Percentiles rank a stretch among this genome's conserved stretches.
Evolutionary conservation across 1,284 basidiomycete genomes (phyloP).

Genomic region (Boletellus dicymbophilus): DNA sequence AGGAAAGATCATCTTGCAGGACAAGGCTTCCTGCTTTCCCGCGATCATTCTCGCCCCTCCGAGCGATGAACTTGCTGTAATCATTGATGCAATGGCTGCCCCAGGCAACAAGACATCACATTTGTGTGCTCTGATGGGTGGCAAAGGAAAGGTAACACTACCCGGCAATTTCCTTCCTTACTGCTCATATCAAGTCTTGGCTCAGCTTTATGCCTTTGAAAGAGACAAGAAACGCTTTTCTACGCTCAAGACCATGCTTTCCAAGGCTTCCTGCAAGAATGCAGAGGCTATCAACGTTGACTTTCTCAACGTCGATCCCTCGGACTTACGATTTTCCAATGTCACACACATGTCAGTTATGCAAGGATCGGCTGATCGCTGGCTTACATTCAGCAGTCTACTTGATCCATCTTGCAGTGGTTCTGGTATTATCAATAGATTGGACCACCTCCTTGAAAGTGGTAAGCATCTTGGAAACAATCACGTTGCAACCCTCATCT

Average conservation of each 20-base stretch:
- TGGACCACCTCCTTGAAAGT: conserved; percentile 81
- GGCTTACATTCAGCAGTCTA: conserved; percentile 49
- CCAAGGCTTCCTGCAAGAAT: conserved; percentile 79
- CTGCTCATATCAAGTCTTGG: conserved; percentile 8
- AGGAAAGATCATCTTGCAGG: conserved; percentile 92
- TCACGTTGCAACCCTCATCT: background rate
- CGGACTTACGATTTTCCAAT: conserved; percentile 55
- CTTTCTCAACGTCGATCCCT: conserved; percentile 77
- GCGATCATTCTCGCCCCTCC: conserved; percentile 79
- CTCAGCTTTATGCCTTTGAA: conserved; percentile 85
- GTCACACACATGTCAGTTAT: conserved; percentile 83
- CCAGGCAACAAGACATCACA: conserved; percentile 99
- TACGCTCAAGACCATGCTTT: conserved; percentile 83
- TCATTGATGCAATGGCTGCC: conserved; percentile 95
- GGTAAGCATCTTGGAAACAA: conserved; percentile 41
- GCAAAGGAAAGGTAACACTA: conserved; percentile 69
- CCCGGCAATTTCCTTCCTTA: background rate
- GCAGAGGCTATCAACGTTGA: conserved; percentile 73
- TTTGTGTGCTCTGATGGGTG: conserved; percentile 84
- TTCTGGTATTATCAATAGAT: conserved; percentile 88
- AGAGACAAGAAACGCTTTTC: conserved; percentile 76
- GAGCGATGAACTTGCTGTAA: conserved; percentile 46
- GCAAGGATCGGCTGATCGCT: background rate
- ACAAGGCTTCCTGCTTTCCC: conserved; percentile 98
- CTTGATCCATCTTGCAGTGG: conserved; percentile 95